phyloP scores from a whole-genome alignment of 306 rosid species.

The Lotus japonicus region DNA sequence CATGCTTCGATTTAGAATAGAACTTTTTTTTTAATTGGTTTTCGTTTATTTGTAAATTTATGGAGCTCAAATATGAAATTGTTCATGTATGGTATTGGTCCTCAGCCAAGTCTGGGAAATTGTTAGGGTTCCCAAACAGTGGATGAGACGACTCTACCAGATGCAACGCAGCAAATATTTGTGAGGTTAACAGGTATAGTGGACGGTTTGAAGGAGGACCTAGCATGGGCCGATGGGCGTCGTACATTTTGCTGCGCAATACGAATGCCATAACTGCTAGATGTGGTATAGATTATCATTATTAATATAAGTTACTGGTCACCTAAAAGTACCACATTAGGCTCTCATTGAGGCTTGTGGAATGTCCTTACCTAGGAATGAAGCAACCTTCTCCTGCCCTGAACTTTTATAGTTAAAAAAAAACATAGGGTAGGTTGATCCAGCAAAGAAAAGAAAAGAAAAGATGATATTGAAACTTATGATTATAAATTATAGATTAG shows the following conservation, averaged over 20 bases:
- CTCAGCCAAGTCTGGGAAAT: neutral
- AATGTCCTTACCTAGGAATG: neutral
- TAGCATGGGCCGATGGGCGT: constrained; percentile 97
- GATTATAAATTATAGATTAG: too few species aligned
- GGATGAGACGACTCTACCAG: constrained; percentile 62
- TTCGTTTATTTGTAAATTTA: neutral
- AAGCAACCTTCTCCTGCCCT: neutral
- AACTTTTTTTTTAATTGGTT: neutral
- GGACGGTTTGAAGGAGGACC: constrained; percentile 58
- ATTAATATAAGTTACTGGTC: neutral
- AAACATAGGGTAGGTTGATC: neutral
- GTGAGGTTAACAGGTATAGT: constrained; percentile 47
- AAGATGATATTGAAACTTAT: neutral
- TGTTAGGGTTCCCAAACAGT: constrained; percentile 66
- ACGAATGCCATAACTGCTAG: constrained; percentile 66
- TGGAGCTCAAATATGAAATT: constrained; percentile 4
- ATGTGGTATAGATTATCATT: constrained; percentile 13
- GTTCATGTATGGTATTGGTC: constrained; percentile 4
- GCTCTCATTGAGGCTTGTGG: neutral
- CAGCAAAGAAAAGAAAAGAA: neutral
- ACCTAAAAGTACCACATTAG: neutral
- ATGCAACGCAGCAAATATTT: constrained; percentile 67
- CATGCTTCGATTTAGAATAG: neutral
- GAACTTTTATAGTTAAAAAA: neutral
- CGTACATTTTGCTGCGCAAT: constrained; percentile 71